These are phyloP conservation scores for Irpex sp. DNA, from an alignment of 1,284 basidiomycete genomes.

Conservation along the genomic window DNA sequence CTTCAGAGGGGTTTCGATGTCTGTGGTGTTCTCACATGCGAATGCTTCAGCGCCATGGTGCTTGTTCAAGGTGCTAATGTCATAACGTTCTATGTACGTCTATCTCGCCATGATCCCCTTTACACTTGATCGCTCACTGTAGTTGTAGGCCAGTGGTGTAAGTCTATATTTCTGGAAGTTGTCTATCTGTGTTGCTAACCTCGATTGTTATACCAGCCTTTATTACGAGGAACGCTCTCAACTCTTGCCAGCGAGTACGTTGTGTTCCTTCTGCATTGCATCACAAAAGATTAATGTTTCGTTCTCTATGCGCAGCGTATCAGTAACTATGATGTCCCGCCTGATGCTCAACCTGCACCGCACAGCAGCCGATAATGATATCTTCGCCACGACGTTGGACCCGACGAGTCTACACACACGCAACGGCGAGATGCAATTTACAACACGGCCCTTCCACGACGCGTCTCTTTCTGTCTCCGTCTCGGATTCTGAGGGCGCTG, in stretches of 20 bases:
- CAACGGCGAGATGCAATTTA: background rate
- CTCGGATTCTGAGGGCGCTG: background rate
- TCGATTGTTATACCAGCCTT: background rate
- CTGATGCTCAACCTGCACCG: constrained; percentile 15
- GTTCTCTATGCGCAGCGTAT: constrained; percentile 7
- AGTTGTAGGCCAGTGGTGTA: background rate
- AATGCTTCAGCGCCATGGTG: constrained; percentile 13
- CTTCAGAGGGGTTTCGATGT: background rate
- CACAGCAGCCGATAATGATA: background rate
- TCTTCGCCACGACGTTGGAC: background rate
- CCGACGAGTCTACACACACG: background rate
- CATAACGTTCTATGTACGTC: constrained; percentile 16
- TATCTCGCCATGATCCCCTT: background rate
- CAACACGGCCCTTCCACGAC: background rate
- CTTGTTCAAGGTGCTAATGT: constrained; percentile 12
- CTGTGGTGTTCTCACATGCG: background rate
- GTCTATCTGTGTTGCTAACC: background rate
- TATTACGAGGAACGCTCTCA: constrained; percentile 9
- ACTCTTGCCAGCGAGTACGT: constrained; percentile 10
- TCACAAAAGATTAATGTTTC: background rate
- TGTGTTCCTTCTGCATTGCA: background rate
- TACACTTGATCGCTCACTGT: background rate
- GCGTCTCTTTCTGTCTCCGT: background rate
- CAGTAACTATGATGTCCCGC: constrained; percentile 14
- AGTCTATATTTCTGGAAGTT: background rate